Base-by-base conservation (phyloP, 495 filamentous ascomycete species). In the Bacidia rubella region DNA sequence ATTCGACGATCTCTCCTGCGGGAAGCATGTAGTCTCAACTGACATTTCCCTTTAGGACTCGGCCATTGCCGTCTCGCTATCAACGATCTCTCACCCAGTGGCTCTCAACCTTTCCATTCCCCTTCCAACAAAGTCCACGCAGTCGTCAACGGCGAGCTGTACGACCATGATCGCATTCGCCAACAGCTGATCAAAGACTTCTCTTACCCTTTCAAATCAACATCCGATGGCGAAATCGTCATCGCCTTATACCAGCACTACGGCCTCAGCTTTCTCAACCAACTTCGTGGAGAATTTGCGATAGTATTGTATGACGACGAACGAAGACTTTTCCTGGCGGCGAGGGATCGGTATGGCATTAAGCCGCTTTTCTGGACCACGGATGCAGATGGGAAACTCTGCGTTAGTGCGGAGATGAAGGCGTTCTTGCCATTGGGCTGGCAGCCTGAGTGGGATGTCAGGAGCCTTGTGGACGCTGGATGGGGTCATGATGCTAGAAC, bases 71-170 rank as follows among this genome's bases (percentile, higher is more conserved):
- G 75, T 22, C 65, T 79, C 1, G 65, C 70, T 3, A 78, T 77
- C 57, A 72, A 73, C 49, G 75, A 78, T 57, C 67, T 77, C 9
- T 66, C 62, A 44, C 59, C 71, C 0, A 57, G 58, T 12, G 75
- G 68, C 20, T 55, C 58, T 17, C 75, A 79, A 42, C 75, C 74
- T 2, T 69, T 77, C 49, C 65, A 71, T 42, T 61, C 64, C 57
- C 38, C 19, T n/a, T 61, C 65, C 40, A 53, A 58, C 29, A 56
- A 41, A 0, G 64, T 77, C 24, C 71, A 76, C 60, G 74, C 71
- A 2, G 68, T 78, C 39, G 69, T 77, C 50, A 78, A 77, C 51
- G 76, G 76, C 51, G 76, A 78, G 57, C 62, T 79, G 35, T 79
- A 78, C 58, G 70, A 73, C 55, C 54, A 72, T 47, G 68, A 74